Evolutionary conservation across 2,329 filamentous ascomycete genomes (phyloP), one percentile per base, ranked within the genome.

Genomic region (Penicillium oxalicum): DNA sequence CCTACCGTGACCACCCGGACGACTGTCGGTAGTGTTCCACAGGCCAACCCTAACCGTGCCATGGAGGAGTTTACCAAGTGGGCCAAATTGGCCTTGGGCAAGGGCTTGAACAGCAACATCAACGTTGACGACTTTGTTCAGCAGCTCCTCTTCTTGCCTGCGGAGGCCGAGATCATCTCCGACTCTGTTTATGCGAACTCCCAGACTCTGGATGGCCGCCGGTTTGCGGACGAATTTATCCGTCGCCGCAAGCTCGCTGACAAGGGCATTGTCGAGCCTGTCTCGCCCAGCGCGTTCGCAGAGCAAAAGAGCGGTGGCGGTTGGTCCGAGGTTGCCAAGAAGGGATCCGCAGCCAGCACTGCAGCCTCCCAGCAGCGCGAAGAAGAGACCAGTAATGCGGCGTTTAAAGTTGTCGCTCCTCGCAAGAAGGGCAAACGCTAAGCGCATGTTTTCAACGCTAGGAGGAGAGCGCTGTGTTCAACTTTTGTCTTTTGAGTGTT

Each of bases 261-360:
- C 59, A 93, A 91, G 74, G 93, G 93, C 35, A 80, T 96, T 36
- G 77, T 95, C 13, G 85, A 87, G 47, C 77, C 82, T 12, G 76
- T 79, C 41, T 77, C 72, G 43, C 72, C 74, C 33, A 79, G 73
- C 47, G 78, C 81, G 3, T 77, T 74, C 32, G 72, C 62, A 4
- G 74, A 75, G 42, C 69, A 74, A 55, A 74, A 71, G 57, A 74
- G 71, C 26, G 73, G 77, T 26, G 84, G 87, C 47, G 91, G 91
- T 18, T 98, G 93, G 93, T 95, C 80, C 60, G 93, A 97, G 72
- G 93, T 98, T 45, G 93, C 93, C 1, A 97, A 97, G 83, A 96
- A 96, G 77, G 86, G 87, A 25, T 74, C 72, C 43, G 63, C 61
- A 32, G 55, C 52, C 13, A 51, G 49, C 8, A 41, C 52, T 45